Evolutionary conservation across 371 early-diverging fungal species (phyloP), one percentile per base, ranked within the genome.

Genomic region (Fennellomyces sp.): DNA sequence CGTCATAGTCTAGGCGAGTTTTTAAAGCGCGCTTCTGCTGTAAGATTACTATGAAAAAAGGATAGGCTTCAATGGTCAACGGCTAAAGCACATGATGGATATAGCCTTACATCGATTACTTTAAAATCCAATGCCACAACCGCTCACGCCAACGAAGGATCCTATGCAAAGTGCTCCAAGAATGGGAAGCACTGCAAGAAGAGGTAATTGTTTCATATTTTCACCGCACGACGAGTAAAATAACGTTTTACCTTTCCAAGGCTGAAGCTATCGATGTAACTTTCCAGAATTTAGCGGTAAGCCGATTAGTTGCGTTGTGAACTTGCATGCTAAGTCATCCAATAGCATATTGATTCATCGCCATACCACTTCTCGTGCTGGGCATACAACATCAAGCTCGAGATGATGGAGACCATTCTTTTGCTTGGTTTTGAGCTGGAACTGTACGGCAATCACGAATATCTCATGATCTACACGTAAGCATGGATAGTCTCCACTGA

Each of bases 361-460:
- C 83, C 86, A 4, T 87, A 77, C 47, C 86, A 83, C 50, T 73
- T 91, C 25, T 90, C 91, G 28, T 88, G 84, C 0, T 93, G 92
- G 92, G 83, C 78, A 5, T 91, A 88, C 62, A 78, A 88, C 47
- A 65, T 85, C 61, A 91, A 92, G 60, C 66, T 90, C 13, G 66
- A 68, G 25, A 73, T 87, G 60, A 78, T 92, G 73, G 87, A 87
- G 55, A 70, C 65, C 19, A 70, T 81, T 29, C 60, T 91, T 15
- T 36, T 80, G 31, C 64, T 86, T 2, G 94, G 94, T 0, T 86
- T 90, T 56, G 91, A 92, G 52, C 70, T 91, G 51, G 88, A 88
- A 15, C 72, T 92, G 10, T 91, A 90, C 62, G 80, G 84, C 38
- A 28, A 60, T 0, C 82, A 89, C 68, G 94, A 93, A 70, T 80